These are phyloP conservation scores for Antrodiella citrinella DNA, from an alignment of 768 basidiomycete genomes.

Conservation along the genomic window DNA sequence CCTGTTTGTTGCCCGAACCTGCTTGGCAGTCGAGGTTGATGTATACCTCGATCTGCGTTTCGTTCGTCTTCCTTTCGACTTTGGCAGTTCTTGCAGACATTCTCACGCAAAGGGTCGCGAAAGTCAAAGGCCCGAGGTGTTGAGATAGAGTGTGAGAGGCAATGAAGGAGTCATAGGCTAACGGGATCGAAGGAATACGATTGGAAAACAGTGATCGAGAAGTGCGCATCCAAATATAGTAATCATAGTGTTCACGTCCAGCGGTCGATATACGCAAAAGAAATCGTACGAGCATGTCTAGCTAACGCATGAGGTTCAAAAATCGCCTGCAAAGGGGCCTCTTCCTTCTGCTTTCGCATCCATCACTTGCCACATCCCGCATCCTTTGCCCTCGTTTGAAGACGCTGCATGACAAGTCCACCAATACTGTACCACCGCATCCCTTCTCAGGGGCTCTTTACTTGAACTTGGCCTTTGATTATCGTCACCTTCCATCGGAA, in stretches of 20 bases:
- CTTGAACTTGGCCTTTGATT: not conserved
- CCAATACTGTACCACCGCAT: slow-evolving; percentile 55
- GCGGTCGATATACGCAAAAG: not conserved
- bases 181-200: not conserved
- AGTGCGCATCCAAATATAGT: slow-evolving; percentile 1
- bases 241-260: not conserved
- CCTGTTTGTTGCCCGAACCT: slow-evolving; percentile 52
- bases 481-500: not conserved
- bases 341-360: slow-evolving; percentile 62
- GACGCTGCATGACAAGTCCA: slow-evolving; percentile 77
- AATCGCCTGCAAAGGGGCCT: slow-evolving; percentile 34
- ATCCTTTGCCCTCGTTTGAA: slow-evolving; percentile 80
- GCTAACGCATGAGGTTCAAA: not conserved
- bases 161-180: not conserved
- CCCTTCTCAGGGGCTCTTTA: slow-evolving; percentile 3
- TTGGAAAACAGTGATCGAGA: not conserved
- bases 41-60: slow-evolving; percentile 81
- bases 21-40: slow-evolving; percentile 78
- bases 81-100: slow-evolving; percentile 52
- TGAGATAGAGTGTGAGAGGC: not conserved
- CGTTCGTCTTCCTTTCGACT: slow-evolving; percentile 78
- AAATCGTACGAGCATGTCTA: no score
- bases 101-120: slow-evolving; percentile 19
- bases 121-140: slow-evolving; percentile 1
- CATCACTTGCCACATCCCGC: slow-evolving; percentile 67